Evolutionary conservation across 305 asterid species (phyloP).

Genomic region (Solanum hybrid): DNA sequence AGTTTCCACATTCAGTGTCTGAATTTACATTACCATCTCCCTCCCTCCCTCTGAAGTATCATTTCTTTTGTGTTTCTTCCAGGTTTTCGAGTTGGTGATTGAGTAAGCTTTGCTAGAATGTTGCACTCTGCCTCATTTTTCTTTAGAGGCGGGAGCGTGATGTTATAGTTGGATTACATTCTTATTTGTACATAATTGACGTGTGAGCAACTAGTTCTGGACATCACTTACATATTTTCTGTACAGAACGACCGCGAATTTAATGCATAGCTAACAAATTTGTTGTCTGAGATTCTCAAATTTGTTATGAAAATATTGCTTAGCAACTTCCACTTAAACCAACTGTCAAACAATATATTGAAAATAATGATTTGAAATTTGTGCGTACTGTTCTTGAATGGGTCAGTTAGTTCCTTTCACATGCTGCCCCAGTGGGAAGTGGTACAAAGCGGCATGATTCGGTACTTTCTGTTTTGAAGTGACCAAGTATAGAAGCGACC

Average conservation of each 20-base stretch:
- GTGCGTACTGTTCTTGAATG: background rate
- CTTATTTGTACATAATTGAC: slow-evolving; percentile 6
- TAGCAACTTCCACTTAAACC: background rate
- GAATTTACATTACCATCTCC: background rate
- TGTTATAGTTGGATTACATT: background rate
- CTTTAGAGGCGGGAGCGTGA: slow-evolving; percentile 26
- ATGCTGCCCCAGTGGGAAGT: background rate
- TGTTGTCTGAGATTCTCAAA: background rate
- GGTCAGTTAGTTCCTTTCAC: background rate
- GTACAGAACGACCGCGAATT: background rate
- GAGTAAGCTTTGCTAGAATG: slow-evolving; percentile 15
- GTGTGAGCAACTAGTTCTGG: background rate
- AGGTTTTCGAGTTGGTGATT: slow-evolving; percentile 9
- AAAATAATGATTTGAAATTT: background rate
- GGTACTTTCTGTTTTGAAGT: background rate
- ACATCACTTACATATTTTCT: background rate
- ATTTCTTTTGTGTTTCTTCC: slow-evolving; percentile 1
- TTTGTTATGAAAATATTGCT: background rate
- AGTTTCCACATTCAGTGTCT: background rate
- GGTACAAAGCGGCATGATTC: background rate
- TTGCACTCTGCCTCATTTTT: slow-evolving; percentile 28
- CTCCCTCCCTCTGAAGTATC: background rate
- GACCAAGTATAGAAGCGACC: background rate
- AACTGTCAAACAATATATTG: background rate
- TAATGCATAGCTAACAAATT: background rate